Conservation (phyloP, 2,329 filamentous ascomycete species). For the Malbranchea cinnamomea region DNA sequence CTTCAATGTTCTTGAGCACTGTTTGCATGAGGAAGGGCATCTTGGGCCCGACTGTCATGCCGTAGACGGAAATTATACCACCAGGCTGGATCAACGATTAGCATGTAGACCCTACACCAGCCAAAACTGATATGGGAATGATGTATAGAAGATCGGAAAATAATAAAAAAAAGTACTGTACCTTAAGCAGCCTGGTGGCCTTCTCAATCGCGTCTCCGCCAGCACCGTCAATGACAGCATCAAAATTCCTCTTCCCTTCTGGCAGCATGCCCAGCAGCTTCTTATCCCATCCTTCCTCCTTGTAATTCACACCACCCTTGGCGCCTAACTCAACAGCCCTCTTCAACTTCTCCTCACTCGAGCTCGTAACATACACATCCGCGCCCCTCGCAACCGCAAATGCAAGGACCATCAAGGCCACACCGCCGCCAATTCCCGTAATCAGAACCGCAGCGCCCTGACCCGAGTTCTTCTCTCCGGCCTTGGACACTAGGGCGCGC, state of each 20-base stretch:
- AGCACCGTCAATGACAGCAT: constrained; percentile 81
- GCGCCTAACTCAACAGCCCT: constrained; percentile 59
- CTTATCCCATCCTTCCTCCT: constrained; percentile 66
- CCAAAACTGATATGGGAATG: too few species aligned
- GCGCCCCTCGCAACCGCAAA: constrained; percentile 63
- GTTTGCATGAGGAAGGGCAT: constrained; percentile 79
- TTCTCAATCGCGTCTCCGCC: constrained; percentile 70
- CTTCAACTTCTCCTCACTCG: constrained; percentile 58
- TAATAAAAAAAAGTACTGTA: constrained; percentile 14
- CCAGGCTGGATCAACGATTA: constrained; percentile 47
- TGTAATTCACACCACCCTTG: constrained; percentile 69
- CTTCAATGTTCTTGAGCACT: constrained; percentile 73
- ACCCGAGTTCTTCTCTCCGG: constrained; percentile 37
- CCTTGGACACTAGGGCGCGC: constrained; percentile 73
- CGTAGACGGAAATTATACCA: constrained; percentile 73
- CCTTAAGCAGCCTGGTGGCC: constrained; percentile 53
- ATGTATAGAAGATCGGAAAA: too few species aligned
- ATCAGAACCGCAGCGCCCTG: constrained; percentile 61
- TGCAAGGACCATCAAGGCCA: constrained; percentile 66
- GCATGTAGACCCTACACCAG: too few species aligned
- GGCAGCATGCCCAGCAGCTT: constrained; percentile 46
- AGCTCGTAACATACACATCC: constrained; percentile 69
- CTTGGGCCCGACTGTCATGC: constrained; percentile 76
- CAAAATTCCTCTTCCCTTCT: constrained; percentile 51
- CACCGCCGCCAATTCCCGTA: constrained; percentile 86